Evolutionary conservation across 768 basidiomycete species (phyloP).

Genomic region (Phylloporus sp.): DNA sequence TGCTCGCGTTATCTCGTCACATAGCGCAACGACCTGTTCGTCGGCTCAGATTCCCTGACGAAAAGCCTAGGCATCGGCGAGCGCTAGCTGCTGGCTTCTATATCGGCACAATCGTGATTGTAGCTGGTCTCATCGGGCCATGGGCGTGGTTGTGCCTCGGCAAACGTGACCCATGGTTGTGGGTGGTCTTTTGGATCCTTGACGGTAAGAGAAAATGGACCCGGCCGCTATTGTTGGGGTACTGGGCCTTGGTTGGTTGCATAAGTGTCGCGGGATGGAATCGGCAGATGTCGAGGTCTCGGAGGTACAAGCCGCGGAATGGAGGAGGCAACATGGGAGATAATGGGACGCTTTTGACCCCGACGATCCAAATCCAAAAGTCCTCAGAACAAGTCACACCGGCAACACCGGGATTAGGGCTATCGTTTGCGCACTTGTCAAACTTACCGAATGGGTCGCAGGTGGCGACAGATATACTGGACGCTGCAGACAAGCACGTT

Average conservation of each 20-base stretch:
- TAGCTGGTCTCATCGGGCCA: constrained; percentile 79
- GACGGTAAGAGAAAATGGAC: constrained; percentile 78
- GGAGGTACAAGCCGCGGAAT: constrained; percentile 58
- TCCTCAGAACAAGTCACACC: constrained; percentile 9
- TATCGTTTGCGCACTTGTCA: constrained; percentile 43
- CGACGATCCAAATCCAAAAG: constrained; percentile 23
- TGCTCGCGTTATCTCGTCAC: constrained; percentile 87
- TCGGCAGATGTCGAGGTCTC: constrained; percentile 76
- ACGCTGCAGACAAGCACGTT: constrained; percentile 86
- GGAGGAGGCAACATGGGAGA: constrained; percentile 32
- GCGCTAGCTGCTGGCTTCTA: constrained; percentile 86
- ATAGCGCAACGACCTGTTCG: constrained; percentile 83
- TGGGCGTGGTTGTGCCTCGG: constrained; percentile 92
- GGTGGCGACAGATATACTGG: constrained; percentile 59
- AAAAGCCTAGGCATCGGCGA: constrained; percentile 78
- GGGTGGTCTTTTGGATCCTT: constrained; percentile 74
- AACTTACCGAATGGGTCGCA: constrained; percentile 57
- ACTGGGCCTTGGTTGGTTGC: constrained; percentile 79
- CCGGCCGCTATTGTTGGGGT: constrained; percentile 69
- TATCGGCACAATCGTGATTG: constrained; percentile 66
- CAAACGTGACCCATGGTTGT: constrained; percentile 81
- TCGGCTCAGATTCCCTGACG: constrained; percentile 76
- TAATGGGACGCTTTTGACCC: constrained; percentile 28
- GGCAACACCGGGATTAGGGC: constrained; percentile 26
- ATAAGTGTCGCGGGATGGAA: constrained; percentile 95